phyloP scores from a whole-genome alignment of 2,329 filamentous ascomycete species.

The Ilyonectria sp. region DNA sequence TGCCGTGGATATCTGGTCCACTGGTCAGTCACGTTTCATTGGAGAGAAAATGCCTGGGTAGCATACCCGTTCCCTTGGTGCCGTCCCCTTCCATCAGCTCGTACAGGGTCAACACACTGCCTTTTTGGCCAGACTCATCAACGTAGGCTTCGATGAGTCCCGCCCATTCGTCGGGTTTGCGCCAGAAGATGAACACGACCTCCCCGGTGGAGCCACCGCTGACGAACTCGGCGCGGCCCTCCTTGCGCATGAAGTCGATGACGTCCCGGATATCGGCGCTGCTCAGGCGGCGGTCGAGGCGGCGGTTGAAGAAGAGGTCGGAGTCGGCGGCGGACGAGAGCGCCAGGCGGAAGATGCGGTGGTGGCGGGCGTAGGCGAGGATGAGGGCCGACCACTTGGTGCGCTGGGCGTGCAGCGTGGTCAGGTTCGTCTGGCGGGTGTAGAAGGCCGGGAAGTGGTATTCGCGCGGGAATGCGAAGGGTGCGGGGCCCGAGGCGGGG shows the following conservation, averaged over 20 bases:
- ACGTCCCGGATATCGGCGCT: constrained; percentile 70
- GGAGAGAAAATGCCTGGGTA: neutral
- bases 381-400: constrained; percentile 90
- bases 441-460: constrained; percentile 90
- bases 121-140: constrained; percentile 90
- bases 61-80: constrained; percentile 76
- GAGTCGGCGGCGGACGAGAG: constrained; percentile 70
- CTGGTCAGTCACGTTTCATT: constrained; percentile 24
- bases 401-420: constrained; percentile 82
- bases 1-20: constrained; percentile 83
- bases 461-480: constrained; percentile 73
- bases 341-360: constrained; percentile 83
- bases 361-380: constrained; percentile 84
- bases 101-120: constrained; percentile 91
- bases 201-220: constrained; percentile 53
- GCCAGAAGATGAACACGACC: constrained; percentile 86
- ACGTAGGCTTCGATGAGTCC: constrained; percentile 83
- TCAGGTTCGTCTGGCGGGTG: constrained; percentile 82
- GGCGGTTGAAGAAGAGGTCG: constrained; percentile 71
- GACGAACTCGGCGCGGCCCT: constrained; percentile 79
- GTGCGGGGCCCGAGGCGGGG: constrained; percentile 21
- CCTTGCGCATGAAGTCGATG: constrained; percentile 71
- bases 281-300: constrained; percentile 66
- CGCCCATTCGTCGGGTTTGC: constrained; percentile 92
- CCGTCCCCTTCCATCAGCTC: constrained; percentile 92